phyloP scores from a whole-genome alignment of 2,329 filamentous ascomycete genomes.

The Sclerotinia minor region DNA sequence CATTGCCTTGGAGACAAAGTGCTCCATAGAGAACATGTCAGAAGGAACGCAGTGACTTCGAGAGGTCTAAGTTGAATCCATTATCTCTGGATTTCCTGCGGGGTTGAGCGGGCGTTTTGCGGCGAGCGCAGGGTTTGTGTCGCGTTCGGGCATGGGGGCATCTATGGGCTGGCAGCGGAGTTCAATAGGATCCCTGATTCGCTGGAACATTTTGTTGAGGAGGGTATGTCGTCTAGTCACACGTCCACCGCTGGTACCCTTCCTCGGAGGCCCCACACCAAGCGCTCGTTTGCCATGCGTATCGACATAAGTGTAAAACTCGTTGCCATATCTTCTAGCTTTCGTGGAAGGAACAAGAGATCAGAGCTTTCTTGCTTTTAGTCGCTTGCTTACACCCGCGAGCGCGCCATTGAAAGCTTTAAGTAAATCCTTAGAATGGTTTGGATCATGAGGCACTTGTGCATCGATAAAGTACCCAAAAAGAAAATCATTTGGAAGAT shows the following conservation, averaged over 20 bases:
- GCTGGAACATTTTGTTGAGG: conserved; percentile 54
- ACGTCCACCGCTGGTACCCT: conserved; percentile 39
- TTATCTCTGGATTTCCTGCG: neutral
- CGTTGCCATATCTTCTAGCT: conserved; percentile 33
- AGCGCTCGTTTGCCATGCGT: conserved; percentile 46
- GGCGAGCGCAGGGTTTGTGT: conserved; percentile 48
- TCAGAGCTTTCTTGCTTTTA: neutral
- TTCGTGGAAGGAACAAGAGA: conserved; percentile 7
- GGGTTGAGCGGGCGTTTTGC: neutral
- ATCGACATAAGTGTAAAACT: conserved; percentile 49
- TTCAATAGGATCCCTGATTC: conserved; percentile 46
- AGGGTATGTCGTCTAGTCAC: conserved; percentile 49
- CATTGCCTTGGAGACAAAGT: conserved; percentile 53
- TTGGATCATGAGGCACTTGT: neutral
- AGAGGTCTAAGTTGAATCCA: conserved; percentile 34
- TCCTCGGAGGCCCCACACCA: conserved; percentile 26
- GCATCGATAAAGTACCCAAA: conserved; percentile 14
- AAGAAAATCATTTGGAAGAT: conserved; percentile 13
- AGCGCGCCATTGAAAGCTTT: conserved; percentile 7
- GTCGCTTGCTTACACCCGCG: neutral
- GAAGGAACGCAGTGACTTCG: conserved; percentile 45
- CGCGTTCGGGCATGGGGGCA: conserved; percentile 56
- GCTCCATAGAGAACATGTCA: conserved; percentile 43
- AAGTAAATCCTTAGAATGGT: conserved; percentile 6
- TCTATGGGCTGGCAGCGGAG: conserved; percentile 46